Conservation (phyloP, 1,284 basidiomycete genomes). For the Cryptococcus sp. region DNA sequence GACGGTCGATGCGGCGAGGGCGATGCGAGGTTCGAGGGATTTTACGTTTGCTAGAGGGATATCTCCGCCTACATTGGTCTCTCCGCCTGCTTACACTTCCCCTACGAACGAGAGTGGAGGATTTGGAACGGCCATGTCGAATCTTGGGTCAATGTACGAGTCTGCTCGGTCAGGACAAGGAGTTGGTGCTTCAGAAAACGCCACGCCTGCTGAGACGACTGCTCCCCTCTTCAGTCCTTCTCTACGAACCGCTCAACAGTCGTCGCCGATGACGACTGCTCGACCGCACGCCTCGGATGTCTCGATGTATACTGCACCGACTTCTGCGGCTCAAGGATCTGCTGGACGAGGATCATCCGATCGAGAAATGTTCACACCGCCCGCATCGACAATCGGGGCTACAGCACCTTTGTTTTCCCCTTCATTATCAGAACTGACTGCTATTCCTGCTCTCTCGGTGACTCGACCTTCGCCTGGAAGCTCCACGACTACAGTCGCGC, state of each 20-base stretch:
- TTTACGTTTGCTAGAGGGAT: slow-evolving; percentile 37
- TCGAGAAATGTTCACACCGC: not conserved
- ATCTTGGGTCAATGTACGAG: not conserved
- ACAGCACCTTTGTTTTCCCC: not conserved
- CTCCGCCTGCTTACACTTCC: slow-evolving; percentile 12
- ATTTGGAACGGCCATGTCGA: slow-evolving; percentile 3
- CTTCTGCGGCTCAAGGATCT: not conserved
- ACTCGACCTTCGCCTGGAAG: not conserved
- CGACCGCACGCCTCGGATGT: not conserved
- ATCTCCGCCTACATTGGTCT: slow-evolving; percentile 19
- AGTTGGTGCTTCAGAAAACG: too few species aligned
- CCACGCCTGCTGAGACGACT: too few species aligned
- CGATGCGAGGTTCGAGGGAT: slow-evolving; percentile 24
- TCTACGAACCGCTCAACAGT: slow-evolving; percentile 4
- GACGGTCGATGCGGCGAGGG: slow-evolving; percentile 21
- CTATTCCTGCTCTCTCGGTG: not conserved
- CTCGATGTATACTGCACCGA: slow-evolving; percentile 5
- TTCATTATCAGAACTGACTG: not conserved
- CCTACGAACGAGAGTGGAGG: not conserved
- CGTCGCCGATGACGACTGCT: slow-evolving; percentile 1
- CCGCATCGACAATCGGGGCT: not conserved
- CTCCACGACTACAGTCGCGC: not conserved
- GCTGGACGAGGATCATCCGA: slow-evolving; percentile 2
- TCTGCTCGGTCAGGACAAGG: too few species aligned
- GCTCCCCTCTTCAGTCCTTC: slow-evolving; percentile 1